Conservation (phyloP, 2,329 filamentous ascomycete genomes). For the Aspergillus oerlinghausenensis region DNA sequence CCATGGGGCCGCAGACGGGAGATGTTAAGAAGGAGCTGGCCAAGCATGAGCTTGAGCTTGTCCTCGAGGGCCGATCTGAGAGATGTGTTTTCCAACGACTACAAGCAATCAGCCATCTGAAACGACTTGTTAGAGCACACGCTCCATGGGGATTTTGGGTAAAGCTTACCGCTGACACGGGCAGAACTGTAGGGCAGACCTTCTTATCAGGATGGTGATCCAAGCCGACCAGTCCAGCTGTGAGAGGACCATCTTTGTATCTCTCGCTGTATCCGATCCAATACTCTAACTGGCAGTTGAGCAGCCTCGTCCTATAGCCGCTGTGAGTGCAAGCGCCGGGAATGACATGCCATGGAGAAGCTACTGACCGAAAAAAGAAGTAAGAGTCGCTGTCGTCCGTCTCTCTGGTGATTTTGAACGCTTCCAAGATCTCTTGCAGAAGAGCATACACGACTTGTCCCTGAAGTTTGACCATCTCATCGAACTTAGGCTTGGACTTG, state of each 20-base stretch:
- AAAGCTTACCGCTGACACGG: constrained; percentile 17
- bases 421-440: constrained; percentile 18
- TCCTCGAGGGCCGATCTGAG: constrained; percentile 13
- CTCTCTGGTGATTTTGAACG: constrained; percentile 12
- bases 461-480: constrained; percentile 11
- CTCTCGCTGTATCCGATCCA: constrained; percentile 22
- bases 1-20: constrained; percentile 11
- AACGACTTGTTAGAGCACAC: not conserved
- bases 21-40: constrained; percentile 20
- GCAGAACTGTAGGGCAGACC: constrained; percentile 10
- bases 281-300: constrained; percentile 17
- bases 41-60: constrained; percentile 25
- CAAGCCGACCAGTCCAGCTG: constrained; percentile 16
- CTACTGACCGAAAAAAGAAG: constrained; percentile 19
- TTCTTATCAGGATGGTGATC: constrained; percentile 11
- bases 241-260: constrained; percentile 17
- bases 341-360: not conserved
- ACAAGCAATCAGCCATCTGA: not conserved
- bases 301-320: constrained; percentile 12
- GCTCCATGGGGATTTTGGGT: too few species aligned
- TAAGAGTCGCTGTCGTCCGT: constrained; percentile 1
- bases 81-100: not conserved
- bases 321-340: not conserved
- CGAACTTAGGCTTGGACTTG: constrained; percentile 2
- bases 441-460: constrained; percentile 22